These are phyloP conservation scores for Fusarium redolens DNA, from an alignment of 2,329 filamentous ascomycete genomes.

Conservation along the genomic window DNA sequence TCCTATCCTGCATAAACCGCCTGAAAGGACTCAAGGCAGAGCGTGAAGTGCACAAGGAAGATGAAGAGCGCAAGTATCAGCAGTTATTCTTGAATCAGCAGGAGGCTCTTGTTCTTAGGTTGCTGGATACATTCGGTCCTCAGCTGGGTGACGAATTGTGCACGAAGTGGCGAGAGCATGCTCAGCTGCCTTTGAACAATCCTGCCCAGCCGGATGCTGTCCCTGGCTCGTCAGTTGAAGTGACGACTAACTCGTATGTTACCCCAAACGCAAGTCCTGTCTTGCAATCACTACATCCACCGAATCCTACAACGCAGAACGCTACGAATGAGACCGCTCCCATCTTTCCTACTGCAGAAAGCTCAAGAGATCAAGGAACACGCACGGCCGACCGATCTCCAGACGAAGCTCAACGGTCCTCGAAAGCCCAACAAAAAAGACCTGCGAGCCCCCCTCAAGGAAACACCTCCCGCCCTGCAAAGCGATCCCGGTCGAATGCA, in stretches of 20 bases:
- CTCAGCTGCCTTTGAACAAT: neutral
- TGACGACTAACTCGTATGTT: neutral
- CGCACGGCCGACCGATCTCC: neutral
- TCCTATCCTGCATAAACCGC: neutral
- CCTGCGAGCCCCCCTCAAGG: neutral
- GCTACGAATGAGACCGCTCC: neutral
- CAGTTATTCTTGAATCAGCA: neutral
- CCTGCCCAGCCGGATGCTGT: neutral
- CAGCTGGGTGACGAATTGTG: neutral
- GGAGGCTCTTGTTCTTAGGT: neutral
- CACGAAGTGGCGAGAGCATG: neutral
- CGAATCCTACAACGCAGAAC: neutral
- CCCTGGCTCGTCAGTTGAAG: neutral
- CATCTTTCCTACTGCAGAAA: neutral
- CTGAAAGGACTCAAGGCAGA: accelerated
- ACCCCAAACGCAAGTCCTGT: too few relatives aligned
- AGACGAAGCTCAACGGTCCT: neutral
- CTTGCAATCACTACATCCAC: too few relatives aligned
- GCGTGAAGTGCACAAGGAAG: accelerated
- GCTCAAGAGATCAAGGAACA: too few relatives aligned
- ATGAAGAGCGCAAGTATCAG: neutral
- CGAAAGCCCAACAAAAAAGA: neutral
- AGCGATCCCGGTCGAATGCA: neutral
- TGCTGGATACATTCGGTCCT: neutral
- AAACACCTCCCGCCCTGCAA: neutral